Percentiles rank a stretch among this genome's conserved stretches.
Conservation (phyloP, 2,329 filamentous ascomycete genomes). For the Botryosphaeria dothidea region DNA sequence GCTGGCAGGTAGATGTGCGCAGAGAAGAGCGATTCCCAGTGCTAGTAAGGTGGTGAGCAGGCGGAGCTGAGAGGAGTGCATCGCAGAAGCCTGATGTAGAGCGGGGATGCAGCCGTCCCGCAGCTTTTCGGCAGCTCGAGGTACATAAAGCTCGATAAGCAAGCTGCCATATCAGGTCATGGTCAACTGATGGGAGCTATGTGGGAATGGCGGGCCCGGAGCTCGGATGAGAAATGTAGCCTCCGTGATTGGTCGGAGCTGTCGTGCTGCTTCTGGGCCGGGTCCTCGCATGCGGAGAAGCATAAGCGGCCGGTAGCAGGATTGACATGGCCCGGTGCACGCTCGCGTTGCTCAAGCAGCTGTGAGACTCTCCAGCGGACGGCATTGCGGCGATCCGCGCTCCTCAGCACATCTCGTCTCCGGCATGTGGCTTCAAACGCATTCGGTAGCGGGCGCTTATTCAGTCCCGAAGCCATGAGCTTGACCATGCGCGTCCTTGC, state of each 20-base stretch:
- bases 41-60: background rate
- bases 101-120: background rate
- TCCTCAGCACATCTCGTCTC: background rate
- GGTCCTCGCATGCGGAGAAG: background rate
- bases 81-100: background rate
- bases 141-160: slow-evolving; percentile 6
- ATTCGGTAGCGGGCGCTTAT: background rate
- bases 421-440: background rate
- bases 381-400: background rate
- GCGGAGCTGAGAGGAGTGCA: background rate
- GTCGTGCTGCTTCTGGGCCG: background rate
- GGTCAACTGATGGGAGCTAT: slow-evolving; percentile 2
- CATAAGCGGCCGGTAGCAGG: background rate
- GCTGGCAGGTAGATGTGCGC: background rate
- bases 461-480: background rate
- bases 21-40: slow-evolving; percentile 1
- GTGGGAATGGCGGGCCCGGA: slow-evolving; percentile 11
- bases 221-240: slow-evolving; percentile 18
- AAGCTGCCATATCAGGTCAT: slow-evolving; percentile 8
- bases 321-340: background rate
- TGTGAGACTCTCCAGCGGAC: background rate
- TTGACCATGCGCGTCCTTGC: background rate
- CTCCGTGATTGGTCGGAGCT: slow-evolving; percentile 14
- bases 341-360: background rate
- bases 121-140: slow-evolving; percentile 1